phyloP scores from a whole-genome alignment of 2,329 filamentous ascomycete genomes.

The Plectosphaerella cucumerina region DNA sequence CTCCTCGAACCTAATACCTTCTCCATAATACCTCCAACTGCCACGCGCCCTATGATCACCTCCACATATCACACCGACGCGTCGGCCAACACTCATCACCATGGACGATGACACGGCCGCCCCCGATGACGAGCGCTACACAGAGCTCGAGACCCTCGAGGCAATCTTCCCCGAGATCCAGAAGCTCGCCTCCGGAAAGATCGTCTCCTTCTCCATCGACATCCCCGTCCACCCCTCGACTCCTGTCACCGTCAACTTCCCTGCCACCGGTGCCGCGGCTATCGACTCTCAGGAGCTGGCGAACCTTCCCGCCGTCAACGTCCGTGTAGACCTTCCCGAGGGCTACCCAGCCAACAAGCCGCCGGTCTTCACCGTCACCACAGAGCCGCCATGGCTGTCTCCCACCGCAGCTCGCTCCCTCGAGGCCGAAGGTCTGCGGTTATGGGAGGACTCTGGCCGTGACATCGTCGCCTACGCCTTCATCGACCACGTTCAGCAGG shows the following conservation, averaged over 20 bases:
- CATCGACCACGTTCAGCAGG: constrained; percentile 59
- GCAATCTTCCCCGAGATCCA: constrained; percentile 66
- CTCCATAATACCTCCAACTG: no score
- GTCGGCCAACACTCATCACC: not conserved
- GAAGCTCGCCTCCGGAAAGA: constrained; percentile 33
- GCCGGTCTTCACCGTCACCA: constrained; percentile 46
- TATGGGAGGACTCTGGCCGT: constrained; percentile 61
- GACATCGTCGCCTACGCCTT: constrained; percentile 58
- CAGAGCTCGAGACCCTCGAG: constrained; percentile 56
- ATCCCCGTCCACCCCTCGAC: constrained; percentile 52
- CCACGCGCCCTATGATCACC: not conserved
- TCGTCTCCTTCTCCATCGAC: constrained; percentile 50
- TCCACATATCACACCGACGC: not conserved
- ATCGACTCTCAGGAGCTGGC: constrained; percentile 46
- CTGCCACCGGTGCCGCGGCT: constrained; percentile 17
- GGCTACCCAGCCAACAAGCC: constrained; percentile 53
- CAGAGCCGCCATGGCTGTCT: constrained; percentile 55
- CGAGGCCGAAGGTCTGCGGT: constrained; percentile 40
- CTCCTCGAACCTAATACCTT: no score
- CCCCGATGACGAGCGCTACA: constrained; percentile 41
- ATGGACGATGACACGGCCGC: constrained; percentile 36
- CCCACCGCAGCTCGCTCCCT: constrained; percentile 41
- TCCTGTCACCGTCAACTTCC: constrained; percentile 55
- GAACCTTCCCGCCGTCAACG: constrained; percentile 53
- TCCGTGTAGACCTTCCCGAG: constrained; percentile 50